Evolutionary conservation across 2,329 filamentous ascomycete species (phyloP).

Genomic region (Calonectria hongkongensis): DNA sequence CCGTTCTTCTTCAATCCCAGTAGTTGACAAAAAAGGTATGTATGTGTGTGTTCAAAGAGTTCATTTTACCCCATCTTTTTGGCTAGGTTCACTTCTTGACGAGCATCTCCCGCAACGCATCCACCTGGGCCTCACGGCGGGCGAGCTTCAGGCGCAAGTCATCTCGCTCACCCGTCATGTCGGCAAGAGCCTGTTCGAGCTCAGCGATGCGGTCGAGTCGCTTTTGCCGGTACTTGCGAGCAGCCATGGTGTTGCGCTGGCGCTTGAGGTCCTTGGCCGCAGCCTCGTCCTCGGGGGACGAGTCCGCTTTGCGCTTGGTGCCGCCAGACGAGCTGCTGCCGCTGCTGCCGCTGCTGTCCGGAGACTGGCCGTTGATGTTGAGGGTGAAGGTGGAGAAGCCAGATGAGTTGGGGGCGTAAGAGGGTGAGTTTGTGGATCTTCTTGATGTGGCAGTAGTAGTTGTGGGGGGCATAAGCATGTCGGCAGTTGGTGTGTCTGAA

Average conservation of each 20-base stretch:
- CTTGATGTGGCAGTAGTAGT: constrained; percentile 20
- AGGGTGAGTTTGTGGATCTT: constrained; percentile 44
- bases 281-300: constrained; percentile 51
- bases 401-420: constrained; percentile 51
- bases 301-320: constrained; percentile 49
- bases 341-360: constrained; percentile 24
- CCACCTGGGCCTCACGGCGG: constrained; percentile 78
- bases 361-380: constrained; percentile 43
- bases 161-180: constrained; percentile 77
- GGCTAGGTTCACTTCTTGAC: constrained; percentile 50
- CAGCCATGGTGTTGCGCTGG: constrained; percentile 82
- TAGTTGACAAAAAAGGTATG: constrained; percentile 22
- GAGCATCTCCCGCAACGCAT: constrained; percentile 74
- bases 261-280: constrained; percentile 70
- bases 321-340: constrained; percentile 21
- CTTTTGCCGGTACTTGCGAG: constrained; percentile 82
- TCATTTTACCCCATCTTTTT: background rate
- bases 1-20: constrained; percentile 31
- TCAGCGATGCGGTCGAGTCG: constrained; percentile 79
- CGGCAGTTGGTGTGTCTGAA: constrained; percentile 27
- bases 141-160: constrained; percentile 78
- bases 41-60: background rate
- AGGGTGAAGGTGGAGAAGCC: constrained; percentile 41
- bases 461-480: constrained; percentile 30
- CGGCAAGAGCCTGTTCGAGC: constrained; percentile 76